Percentiles rank a stretch among this genome's conserved stretches.
phyloP scores from a whole-genome alignment of 306 rosid genomes.

The Quercus agrifolia region DNA sequence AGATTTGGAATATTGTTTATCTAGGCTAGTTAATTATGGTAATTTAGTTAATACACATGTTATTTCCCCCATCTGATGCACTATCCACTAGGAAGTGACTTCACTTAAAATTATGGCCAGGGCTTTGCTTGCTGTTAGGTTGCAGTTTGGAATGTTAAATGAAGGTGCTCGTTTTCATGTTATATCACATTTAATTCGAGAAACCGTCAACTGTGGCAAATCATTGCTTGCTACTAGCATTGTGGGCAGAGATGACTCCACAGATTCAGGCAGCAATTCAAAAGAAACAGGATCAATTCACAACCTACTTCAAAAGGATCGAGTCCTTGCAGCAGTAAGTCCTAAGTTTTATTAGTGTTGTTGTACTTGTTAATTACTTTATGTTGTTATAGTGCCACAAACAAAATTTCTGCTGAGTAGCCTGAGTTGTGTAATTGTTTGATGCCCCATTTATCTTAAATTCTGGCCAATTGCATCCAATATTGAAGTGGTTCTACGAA shows the following conservation, averaged over 20 bases:
- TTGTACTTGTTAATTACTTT: background rate
- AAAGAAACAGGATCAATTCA: constrained; percentile 78
- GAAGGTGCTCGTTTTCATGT: constrained; percentile 93
- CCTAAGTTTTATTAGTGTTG: constrained; percentile 15
- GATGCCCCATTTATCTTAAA: background rate
- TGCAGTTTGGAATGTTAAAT: constrained; percentile 76
- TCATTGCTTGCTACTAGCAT: constrained; percentile 85
- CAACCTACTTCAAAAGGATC: constrained; percentile 86
- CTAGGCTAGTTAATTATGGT: background rate
- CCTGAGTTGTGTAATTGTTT: background rate
- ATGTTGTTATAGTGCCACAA: background rate
- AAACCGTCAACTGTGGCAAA: constrained; percentile 77
- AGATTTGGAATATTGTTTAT: background rate
- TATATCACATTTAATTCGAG: constrained; percentile 86
- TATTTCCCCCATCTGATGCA: background rate
- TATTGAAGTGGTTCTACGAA: background rate
- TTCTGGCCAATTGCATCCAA: background rate
- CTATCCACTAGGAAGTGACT: constrained; percentile 28
- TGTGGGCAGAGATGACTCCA: constrained; percentile 59
- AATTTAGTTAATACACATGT: background rate
- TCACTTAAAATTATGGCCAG: constrained; percentile 47
- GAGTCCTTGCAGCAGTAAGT: constrained; percentile 87
- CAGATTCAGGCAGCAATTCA: constrained; percentile 38
- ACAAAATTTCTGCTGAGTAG: background rate
- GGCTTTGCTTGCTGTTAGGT: constrained; percentile 86